phyloP scores from a whole-genome alignment of 1,139 yeast species.

The Taphrina populina region DNA sequence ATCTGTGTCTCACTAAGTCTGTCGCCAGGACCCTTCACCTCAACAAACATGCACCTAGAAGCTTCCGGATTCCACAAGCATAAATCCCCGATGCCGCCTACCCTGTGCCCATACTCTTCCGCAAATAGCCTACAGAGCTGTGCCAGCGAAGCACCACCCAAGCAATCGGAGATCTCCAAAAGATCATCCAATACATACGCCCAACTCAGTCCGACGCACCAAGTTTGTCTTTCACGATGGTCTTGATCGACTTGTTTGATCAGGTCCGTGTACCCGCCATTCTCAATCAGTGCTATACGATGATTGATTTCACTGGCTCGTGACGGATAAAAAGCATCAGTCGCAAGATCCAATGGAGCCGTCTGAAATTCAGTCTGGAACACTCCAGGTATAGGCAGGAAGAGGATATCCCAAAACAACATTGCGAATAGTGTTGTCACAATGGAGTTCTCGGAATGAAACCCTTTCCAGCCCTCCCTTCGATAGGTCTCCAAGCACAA shows the following conservation, averaged over 20 bases:
- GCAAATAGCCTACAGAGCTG: conserved; percentile 43
- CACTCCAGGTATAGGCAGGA: conserved; percentile 40
- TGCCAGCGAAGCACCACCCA: conserved; percentile 41
- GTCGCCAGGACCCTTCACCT: conserved; percentile 48
- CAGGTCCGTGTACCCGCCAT: conserved; percentile 33
- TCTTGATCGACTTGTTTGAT: conserved; percentile 34
- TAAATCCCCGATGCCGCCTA: conserved; percentile 48
- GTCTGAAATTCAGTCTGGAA: conserved; percentile 46
- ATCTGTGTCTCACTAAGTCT: conserved; percentile 47
- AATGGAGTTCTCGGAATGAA: conserved; percentile 46
- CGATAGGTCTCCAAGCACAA: conserved; percentile 44
- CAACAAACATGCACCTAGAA: conserved; percentile 42
- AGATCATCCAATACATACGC: conserved; percentile 41
- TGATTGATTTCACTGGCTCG: conserved; percentile 37
- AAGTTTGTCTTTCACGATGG: conserved; percentile 38
- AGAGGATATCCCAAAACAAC: conserved; percentile 44
- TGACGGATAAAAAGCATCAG: conserved; percentile 39
- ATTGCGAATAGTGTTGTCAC: conserved; percentile 44
- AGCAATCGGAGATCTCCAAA: conserved; percentile 42
- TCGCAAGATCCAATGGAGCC: conserved; percentile 44
- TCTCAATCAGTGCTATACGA: conserved; percentile 37
- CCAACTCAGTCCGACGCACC: conserved; percentile 46
- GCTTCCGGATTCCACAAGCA: conserved; percentile 43
- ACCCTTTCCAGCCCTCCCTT: conserved; percentile 44
- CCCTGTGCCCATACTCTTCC: conserved; percentile 42